Evolutionary conservation across 1,139 yeast species (phyloP).

Genomic region (Hansenula lynferdii): DNA sequence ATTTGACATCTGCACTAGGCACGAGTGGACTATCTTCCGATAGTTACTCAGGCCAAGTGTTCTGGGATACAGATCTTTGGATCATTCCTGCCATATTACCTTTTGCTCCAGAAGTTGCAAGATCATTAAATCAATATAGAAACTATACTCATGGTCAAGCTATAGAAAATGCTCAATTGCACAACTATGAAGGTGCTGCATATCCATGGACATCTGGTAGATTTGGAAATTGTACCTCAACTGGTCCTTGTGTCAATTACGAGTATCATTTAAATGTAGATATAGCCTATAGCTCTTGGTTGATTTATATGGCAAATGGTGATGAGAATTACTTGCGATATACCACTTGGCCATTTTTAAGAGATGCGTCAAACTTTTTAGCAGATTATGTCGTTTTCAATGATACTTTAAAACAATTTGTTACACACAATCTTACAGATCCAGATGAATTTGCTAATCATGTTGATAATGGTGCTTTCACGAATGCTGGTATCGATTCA

Average conservation of each 20-base stretch:
- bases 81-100: conserved; percentile 70
- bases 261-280: conserved; percentile 79
- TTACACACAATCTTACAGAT: conserved; percentile 69
- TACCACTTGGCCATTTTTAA: conserved; percentile 61
- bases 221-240: conserved; percentile 67
- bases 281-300: conserved; percentile 65
- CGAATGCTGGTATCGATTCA: conserved; percentile 71
- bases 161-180: conserved; percentile 40
- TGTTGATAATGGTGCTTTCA: conserved; percentile 76
- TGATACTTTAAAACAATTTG: conserved; percentile 42
- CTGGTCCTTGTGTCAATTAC: conserved; percentile 72
- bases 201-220: conserved; percentile 78
- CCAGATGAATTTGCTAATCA: conserved; percentile 86
- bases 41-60: conserved; percentile 83
- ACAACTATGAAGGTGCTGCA: conserved; percentile 52
- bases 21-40: conserved; percentile 75
- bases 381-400: conserved; percentile 53
- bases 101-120: conserved; percentile 60
- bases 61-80: conserved; percentile 89
- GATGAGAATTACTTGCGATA: conserved; percentile 53
- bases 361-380: conserved; percentile 67
- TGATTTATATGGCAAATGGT: conserved; percentile 59
- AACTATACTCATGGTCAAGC: conserved; percentile 60
- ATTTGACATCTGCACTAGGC: conserved; percentile 43
- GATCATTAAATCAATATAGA: conserved; percentile 57